Evolutionary conservation across 805 yeast species (phyloP), one percentile per base, ranked within the genome.

Genomic region (Candida boidinii): DNA sequence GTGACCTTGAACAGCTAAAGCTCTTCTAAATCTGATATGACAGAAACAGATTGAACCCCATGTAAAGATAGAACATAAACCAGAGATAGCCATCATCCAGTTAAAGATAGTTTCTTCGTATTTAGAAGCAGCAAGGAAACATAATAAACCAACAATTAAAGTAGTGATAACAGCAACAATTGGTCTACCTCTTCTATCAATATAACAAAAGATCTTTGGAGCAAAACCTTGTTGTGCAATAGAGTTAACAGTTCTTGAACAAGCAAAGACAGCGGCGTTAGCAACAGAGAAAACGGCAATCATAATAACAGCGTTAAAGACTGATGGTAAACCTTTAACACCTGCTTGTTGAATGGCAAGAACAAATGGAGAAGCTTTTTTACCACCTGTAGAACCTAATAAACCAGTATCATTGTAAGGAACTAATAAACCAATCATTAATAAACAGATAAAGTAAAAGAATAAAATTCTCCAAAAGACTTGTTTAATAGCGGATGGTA

Each of bases 291-390:
- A 51, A 17, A 77, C 78, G 5, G 87, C 70, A 34, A 79, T 60
- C 45, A 80, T 58, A 39, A 80, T 77, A 30, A 80, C 80, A 7
- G 73, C 83, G 48, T 80, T 80, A 58, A 80, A 65, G 19, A 39
- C 33, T 18, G 36, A 20, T 5, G 42, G 33, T 21, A 80, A 70
- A 26, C 73, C 64, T 21, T 53, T 58, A 41, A 78, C 76, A 38
- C 84, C 83, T 18, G 80, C 81, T 30, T 67, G 64, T 22, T 54
- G 61, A 36, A 79, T 71, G 21, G 90, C 83, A 56, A 82, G 74
- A 34, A 81, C 90, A 44, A 81, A 81, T 12, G 92, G 90, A 12
- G 88, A 80, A 10, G 86, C 82, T 12, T 76, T 57, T 41, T 71
- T 74, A 33, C 68, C 73, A 30, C 63, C 68, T 29, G 68, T 53